Evolutionary conservation across 176 grass and related monocot species (phyloP).

Genomic region (Microstegium vimineum): DNA sequence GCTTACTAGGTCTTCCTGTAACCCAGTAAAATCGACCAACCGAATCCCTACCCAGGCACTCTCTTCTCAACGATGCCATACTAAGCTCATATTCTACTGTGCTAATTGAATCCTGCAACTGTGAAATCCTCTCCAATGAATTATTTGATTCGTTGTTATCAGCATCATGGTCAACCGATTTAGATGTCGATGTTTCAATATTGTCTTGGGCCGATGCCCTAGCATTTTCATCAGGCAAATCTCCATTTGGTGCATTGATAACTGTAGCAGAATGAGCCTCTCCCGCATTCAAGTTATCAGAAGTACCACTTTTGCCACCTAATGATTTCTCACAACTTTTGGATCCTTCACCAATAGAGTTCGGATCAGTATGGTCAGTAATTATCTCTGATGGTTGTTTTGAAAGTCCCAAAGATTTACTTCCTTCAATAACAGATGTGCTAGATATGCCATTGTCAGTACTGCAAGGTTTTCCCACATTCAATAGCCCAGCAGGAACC

Average conservation of each 20-base stretch:
- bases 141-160: constrained; percentile 56
- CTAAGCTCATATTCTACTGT: constrained; percentile 61
- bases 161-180: constrained; percentile 27
- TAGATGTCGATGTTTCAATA: constrained; percentile 26
- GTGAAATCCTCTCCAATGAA: constrained; percentile 62
- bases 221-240: constrained; percentile 46
- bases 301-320: constrained; percentile 24
- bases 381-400: constrained; percentile 28
- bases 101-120: constrained; percentile 67
- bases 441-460: constrained; percentile 26
- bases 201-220: constrained; percentile 32
- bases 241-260: constrained; percentile 26
- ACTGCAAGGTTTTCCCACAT: constrained; percentile 27
- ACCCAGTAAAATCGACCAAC: constrained; percentile 83
- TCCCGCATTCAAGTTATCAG: constrained; percentile 20
- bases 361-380: constrained; percentile 20
- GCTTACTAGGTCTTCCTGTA: constrained; percentile 71
- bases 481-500: constrained; percentile 10
- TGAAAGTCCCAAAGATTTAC: constrained; percentile 33
- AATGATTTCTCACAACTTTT: constrained; percentile 29
- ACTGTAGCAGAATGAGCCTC: constrained; percentile 13
- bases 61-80: constrained; percentile 76
- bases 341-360: constrained; percentile 18
- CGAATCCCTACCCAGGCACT: constrained; percentile 83
- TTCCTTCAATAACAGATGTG: constrained; percentile 26